Base-by-base conservation (phyloP, 2,329 filamentous ascomycete species). In the Pyricularia sp. region DNA sequence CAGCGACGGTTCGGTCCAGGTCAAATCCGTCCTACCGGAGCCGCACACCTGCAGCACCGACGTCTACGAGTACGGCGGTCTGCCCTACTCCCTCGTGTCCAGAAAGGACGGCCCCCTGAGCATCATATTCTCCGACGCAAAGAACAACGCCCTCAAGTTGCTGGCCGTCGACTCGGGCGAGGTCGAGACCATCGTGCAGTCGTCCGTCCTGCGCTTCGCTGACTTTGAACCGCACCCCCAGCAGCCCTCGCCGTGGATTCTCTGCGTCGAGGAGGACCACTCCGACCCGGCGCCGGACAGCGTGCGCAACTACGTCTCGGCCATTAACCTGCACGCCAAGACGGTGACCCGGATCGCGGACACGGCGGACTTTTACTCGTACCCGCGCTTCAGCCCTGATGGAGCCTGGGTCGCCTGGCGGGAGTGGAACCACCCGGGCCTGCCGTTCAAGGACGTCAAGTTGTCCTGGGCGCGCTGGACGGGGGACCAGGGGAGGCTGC, bases 201-300 rank as follows among this genome's bases (percentile, higher is more conserved):
- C 76, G 20, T 67, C 75, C 17, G 73, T 76, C 25, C 64, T 85
- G 69, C 77, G 82, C 70, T 82, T 83, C 72, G 80, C 81, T 20
- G 78, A 84, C 72, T 85, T 85, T 70, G 77, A 81, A 66, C 78
- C 78, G 2, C 79, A 82, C 69, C 76, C 77, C n/a, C 36, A 23
- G 10, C 31, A 66, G 28, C 36, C 55, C 26, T 72, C 75, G 9
- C 71, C 75, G 0, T 84, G 81, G 81, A 79, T 85, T 2, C 72
- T 87, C 12, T 83, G 84, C 0, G 79, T 83, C n/a, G 77, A 84
- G 70, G 85, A 87, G 72, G 83, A 85, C 42, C 84, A 86, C 69
- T 73, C 73, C 1, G 71, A 77, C 11, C 72, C 79, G 2, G 75
- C 72, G 1, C 77, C 79, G 0, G 71, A 71, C 5, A 72, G 74